Conservation (phyloP, 2,329 filamentous ascomycete genomes). For the Diaporthe batatas region DNA sequence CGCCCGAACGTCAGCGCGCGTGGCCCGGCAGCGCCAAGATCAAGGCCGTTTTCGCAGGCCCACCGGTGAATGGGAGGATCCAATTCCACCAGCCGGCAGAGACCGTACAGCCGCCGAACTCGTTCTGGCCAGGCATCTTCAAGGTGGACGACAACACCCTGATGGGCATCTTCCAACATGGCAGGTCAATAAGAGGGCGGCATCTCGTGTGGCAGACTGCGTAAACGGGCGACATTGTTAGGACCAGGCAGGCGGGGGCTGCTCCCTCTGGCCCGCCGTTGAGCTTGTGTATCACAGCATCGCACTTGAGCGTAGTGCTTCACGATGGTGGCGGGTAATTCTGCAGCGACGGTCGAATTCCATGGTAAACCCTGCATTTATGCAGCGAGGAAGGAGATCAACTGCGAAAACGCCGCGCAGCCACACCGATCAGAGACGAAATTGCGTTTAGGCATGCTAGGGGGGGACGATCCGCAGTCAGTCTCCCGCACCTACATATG, state of each 20-base stretch:
- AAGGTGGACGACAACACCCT: conserved; percentile 34
- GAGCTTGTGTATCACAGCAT: neutral
- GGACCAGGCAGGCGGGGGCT: neutral
- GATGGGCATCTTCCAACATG: conserved; percentile 37
- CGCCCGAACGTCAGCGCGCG: conserved; percentile 44
- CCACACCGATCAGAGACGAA: neutral
- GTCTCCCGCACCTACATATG: neutral
- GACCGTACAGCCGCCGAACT: conserved; percentile 17
- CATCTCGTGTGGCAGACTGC: conserved; percentile 25
- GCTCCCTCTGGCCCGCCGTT: neutral
- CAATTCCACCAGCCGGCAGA: conserved; percentile 38
- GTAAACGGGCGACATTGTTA: neutral
- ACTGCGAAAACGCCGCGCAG: neutral
- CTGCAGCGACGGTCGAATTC: neutral
- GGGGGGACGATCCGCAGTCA: neutral
- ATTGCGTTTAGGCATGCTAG: neutral
- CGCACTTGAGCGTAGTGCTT: neutral
- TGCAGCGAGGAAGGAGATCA: neutral
- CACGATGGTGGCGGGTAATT: neutral
- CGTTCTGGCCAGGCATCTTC: conserved; percentile 40
- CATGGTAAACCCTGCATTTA: neutral
- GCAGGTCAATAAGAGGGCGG: conserved; percentile 30
- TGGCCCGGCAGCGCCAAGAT: conserved; percentile 58
- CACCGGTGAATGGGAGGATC: conserved; percentile 37
- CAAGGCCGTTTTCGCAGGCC: conserved; percentile 53